Percentiles rank a stretch among this genome's conserved stretches.
phyloP scores from a whole-genome alignment of 179 eudicot species.

The Silene coronaria region DNA sequence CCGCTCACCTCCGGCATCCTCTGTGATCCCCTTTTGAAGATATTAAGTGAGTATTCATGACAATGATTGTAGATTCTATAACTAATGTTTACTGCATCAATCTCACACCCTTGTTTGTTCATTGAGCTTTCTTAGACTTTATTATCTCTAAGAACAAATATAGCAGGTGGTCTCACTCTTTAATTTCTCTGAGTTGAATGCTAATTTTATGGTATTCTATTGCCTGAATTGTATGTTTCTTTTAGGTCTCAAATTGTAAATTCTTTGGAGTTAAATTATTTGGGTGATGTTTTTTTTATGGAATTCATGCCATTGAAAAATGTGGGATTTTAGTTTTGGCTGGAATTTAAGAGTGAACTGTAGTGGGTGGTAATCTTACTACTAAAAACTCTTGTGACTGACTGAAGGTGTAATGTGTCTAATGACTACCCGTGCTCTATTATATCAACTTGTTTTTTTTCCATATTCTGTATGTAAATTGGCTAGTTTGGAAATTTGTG shows the following conservation, averaged over 20 bases:
- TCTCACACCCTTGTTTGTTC: conserved; percentile 80
- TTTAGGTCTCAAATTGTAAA: conserved; percentile 14
- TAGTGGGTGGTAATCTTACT: conserved; percentile 5
- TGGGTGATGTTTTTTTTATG: neutral
- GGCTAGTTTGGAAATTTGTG: conserved; percentile 15
- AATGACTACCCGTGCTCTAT: conserved; percentile 28
- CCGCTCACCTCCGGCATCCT: conserved; percentile 16
- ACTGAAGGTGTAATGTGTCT: conserved; percentile 1
- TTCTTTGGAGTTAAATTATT: neutral
- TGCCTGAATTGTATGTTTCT: conserved; percentile 18
- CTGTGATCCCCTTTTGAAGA: conserved; percentile 19
- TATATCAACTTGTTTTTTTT: conserved; percentile 13
- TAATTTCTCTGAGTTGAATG: too few species aligned
- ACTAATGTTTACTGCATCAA: conserved; percentile 84
- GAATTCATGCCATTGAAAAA: neutral
- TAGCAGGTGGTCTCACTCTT: conserved; percentile 12
- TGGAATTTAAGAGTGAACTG: neutral
- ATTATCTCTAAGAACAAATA: conserved; percentile 10
- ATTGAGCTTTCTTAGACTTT: conserved; percentile 34
- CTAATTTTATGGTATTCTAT: conserved; percentile 4
- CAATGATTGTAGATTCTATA: conserved; percentile 50
- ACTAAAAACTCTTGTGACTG: conserved; percentile 25
- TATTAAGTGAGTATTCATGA: conserved; percentile 28
- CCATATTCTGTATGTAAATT: conserved; percentile 9
- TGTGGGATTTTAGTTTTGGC: neutral